phyloP scores from a whole-genome alignment of 73 alveolate species.

The Paramecium octaurelia region DNA sequence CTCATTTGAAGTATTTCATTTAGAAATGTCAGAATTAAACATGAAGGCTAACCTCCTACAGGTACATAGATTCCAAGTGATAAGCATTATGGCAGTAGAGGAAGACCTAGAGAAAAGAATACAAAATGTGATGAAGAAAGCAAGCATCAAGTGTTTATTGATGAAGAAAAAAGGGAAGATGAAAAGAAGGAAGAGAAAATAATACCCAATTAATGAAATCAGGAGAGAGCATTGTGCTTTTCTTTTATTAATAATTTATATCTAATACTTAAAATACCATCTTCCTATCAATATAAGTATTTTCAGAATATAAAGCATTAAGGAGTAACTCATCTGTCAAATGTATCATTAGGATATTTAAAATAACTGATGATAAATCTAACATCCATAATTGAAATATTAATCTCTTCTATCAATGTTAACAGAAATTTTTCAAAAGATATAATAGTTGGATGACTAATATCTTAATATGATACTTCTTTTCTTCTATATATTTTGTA shows the following conservation, averaged over 20 bases:
- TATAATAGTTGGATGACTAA: neutral
- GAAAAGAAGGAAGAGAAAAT: neutral
- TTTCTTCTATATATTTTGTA: too few species aligned
- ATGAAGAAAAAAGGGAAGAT: slow-evolving; percentile 25
- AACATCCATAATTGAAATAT: neutral
- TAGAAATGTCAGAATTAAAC: slow-evolving; percentile 67
- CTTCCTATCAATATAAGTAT: neutral
- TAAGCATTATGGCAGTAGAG: slow-evolving; percentile 93
- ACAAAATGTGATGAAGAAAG: slow-evolving; percentile 11
- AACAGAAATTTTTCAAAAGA: neutral
- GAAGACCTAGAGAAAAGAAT: slow-evolving; percentile 89
- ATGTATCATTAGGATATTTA: neutral
- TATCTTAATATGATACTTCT: too few species aligned
- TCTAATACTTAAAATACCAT: neutral
- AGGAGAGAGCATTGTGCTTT: neutral
- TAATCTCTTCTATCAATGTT: neutral
- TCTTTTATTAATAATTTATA: slow-evolving; percentile 9
- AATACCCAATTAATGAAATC: neutral
- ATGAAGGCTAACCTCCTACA: slow-evolving; percentile 79
- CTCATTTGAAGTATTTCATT: slow-evolving; percentile 83
- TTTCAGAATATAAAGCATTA: neutral
- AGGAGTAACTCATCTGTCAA: neutral
- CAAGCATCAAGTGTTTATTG: neutral
- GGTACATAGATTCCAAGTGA: slow-evolving; percentile 92
- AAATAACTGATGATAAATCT: neutral